Evolutionary conservation across 2,329 filamentous ascomycete genomes (phyloP).

Genomic region (Penicillium rolfsii): DNA sequence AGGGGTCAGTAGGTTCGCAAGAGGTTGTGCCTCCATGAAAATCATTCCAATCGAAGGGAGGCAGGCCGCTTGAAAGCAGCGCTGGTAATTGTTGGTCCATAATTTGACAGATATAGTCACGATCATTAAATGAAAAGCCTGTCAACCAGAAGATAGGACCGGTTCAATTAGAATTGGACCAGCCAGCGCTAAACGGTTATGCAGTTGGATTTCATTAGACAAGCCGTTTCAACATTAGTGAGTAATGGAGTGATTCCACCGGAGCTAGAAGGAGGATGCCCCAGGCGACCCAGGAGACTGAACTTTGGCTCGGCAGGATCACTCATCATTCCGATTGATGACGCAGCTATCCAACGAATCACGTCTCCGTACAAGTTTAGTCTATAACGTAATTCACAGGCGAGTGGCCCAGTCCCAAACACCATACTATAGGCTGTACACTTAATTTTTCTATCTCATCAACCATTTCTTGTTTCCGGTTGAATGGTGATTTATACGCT

Average conservation of each 20-base stretch:
- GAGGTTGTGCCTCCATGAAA: not conserved
- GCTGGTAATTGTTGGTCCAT: constrained; percentile 4
- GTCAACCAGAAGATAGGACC: not conserved
- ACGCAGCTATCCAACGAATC: not conserved
- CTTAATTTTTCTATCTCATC: too few relatives aligned
- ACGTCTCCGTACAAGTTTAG: not conserved
- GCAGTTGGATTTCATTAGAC: not conserved
- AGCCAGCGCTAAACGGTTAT: not conserved
- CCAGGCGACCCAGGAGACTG: not conserved
- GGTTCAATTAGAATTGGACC: not conserved
- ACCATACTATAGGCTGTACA: too few relatives aligned
- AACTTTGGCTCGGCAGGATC: constrained; percentile 12
- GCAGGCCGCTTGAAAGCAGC: not conserved
- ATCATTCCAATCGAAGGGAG: not conserved
- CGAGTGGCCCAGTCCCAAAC: too few relatives aligned
- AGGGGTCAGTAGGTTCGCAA: not conserved
- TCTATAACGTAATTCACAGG: not conserved
- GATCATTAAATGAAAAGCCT: not conserved
- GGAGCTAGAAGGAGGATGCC: not conserved
- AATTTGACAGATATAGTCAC: not conserved
- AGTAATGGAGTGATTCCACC: not conserved
- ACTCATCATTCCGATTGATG: constrained; percentile 12
- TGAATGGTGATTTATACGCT: too few relatives aligned
- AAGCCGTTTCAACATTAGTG: not conserved
- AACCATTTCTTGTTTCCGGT: too few relatives aligned